Evolutionary conservation across 495 filamentous ascomycete species (phyloP), one percentile per base, ranked within the genome.

Genomic region (Talaromyces stipitatus): DNA sequence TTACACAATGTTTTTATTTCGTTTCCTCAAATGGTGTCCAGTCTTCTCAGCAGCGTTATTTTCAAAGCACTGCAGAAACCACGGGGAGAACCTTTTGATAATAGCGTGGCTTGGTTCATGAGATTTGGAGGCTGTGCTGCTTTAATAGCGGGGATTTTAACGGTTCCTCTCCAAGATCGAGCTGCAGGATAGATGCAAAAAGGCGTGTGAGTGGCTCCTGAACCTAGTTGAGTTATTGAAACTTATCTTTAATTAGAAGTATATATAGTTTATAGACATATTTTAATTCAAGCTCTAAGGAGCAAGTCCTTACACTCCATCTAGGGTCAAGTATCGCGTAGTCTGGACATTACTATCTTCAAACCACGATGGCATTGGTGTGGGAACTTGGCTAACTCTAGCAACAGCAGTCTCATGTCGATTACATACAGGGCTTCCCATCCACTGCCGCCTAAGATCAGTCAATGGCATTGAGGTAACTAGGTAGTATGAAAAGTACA

Each of bases 1-100:
- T 86, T 96, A 22, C 91, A 96, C 71, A 96, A 96, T 66, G 90
- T 96, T 69, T 86, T 90, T 29, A 84, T 96, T 58, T 87, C 90
- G 0, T 82, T 90, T 22, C 91, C 91, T 18, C 91, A 96, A 68
- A 88, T 95, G 55, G 79, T 96, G 36, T 89, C 91, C 12, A 95
- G 90, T 50, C 69, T 96, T 28, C 80, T 84, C 5, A 89, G 86
- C 59, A 89, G 85, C 66, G 79, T 84, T 51, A 88, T 96, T 55
- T 96, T 96, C 72, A 82, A 81, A 59, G 68, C 80, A 26, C 79
- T 90, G 61, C 91, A 96, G 69, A 94, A 92, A 68, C 88, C 87
- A 8, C 76, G 91, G 48, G 91, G 89, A 11, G 79, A 76, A 38
- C 85, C 87, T 4, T 91, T 88, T 55, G 91, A 96, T 72, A 80